A percentile compares a stretch with the other conserved stretches of the same genome.
These are phyloP conservation scores for Pleurotus citrinopileatus DNA, from an alignment of 768 basidiomycete species.

Conservation along the genomic window DNA sequence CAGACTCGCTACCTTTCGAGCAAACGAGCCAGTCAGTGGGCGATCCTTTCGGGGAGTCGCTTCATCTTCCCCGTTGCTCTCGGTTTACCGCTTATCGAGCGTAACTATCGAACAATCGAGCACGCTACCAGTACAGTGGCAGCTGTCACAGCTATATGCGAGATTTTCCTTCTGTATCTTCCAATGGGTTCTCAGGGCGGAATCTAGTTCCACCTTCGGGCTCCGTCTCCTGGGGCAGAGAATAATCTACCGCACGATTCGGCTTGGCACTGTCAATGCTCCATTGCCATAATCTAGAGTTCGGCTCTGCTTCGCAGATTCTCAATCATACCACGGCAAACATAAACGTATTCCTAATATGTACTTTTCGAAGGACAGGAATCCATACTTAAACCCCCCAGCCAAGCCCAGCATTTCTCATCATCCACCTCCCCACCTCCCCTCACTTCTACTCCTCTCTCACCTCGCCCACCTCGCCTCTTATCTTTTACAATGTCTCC, in stretches of 20 bases:
- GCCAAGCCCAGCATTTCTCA: neutral
- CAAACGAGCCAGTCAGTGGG: neutral
- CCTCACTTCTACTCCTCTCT: neutral
- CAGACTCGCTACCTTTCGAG: neutral
- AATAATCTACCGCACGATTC: neutral
- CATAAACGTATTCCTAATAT: neutral
- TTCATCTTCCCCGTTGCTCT: neutral
- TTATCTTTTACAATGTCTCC: neutral
- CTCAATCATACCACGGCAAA: conserved; percentile 2
- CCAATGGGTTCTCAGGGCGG: conserved; percentile 7
- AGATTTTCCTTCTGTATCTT: neutral
- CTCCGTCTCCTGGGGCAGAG: conserved; percentile 6
- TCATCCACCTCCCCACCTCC: conserved; percentile 1
- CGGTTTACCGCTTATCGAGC: neutral
- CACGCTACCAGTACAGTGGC: neutral
- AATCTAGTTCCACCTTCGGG: neutral
- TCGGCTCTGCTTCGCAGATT: conserved; percentile 6
- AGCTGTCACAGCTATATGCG: neutral
- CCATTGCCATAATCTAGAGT: neutral
- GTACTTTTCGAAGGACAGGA: neutral
- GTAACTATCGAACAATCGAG: neutral
- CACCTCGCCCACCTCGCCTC: neutral
- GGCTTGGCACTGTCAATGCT: conserved; percentile 7
- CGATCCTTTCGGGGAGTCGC: conserved; percentile 9
- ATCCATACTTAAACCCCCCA: conserved; percentile 3